phyloP scores from a whole-genome alignment of 805 yeast species.

The Schizosaccharomyces cryophilus region DNA sequence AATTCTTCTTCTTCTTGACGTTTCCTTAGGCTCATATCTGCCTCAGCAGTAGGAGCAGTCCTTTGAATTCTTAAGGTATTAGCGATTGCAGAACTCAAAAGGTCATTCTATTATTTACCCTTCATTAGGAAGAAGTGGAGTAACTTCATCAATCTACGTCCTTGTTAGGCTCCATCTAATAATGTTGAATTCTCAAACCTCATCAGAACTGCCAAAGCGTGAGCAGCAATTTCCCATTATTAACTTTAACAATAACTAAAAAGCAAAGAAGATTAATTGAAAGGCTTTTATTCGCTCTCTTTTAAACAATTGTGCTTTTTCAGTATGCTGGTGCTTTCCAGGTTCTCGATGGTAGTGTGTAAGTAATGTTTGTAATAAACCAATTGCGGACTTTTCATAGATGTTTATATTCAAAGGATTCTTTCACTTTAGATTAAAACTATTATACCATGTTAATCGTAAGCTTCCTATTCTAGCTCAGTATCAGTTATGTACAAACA shows the following conservation, averaged over 20 bases:
- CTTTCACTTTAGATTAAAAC: too few relatives aligned
- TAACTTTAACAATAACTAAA: not conserved
- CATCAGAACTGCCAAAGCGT: not conserved
- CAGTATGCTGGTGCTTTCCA: too few relatives aligned
- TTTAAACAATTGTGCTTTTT: too few relatives aligned
- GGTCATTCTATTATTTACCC: not conserved
- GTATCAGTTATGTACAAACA: not conserved
- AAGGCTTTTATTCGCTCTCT: not conserved
- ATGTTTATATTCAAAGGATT: too few relatives aligned
- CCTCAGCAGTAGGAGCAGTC: not conserved
- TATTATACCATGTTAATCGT: too few relatives aligned
- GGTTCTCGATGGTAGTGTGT: too few relatives aligned
- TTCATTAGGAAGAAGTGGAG: not conserved
- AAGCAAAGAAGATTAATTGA: not conserved
- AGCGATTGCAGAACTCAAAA: too few relatives aligned
- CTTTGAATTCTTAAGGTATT: not conserved
- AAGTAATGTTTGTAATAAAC: too few relatives aligned
- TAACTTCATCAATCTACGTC: not conserved
- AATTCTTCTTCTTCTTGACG: not conserved
- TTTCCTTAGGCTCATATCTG: not conserved
- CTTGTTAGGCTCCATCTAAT: not conserved
- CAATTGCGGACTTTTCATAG: too few relatives aligned
- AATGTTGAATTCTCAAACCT: not conserved
- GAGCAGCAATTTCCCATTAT: not conserved
- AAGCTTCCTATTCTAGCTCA: too few relatives aligned